Base-by-base conservation (phyloP, 306 rosid genomes). In the Ochetophila trinervis region DNA sequence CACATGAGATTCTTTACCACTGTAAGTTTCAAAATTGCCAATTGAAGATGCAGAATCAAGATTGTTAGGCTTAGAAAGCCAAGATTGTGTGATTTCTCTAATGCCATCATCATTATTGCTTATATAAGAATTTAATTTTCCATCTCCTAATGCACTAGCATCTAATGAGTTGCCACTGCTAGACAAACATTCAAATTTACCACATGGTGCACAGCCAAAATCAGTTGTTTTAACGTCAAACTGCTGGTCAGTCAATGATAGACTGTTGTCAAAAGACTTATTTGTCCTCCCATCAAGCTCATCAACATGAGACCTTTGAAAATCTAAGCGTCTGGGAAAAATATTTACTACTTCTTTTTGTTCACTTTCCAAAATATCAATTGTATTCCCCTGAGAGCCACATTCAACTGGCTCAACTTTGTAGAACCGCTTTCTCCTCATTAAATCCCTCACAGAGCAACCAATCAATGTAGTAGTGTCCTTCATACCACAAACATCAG, bases 401-500 rank as follows among this genome's bases (percentile, higher is more conserved):
- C 50, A 47, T 44, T 84, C 89, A 66, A 19, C 61, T 71, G 80
- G 80, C 61, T 82, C 89, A 32, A 55, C 69, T 60, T 71, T 89
- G 65, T 65, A 47, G 30, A 75, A 80, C 60, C 96, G 83, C 74
- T 89, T 89, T 77, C 85, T 83, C 81, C 96, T 87, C 98, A 92
- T 92, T 85, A 92, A 75, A 72, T 89, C 98, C 66, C 93, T 74
- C 74, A 92, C 53, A n/a, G 96, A 89, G 80, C 83, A 68, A 75
- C 57, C 78, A 74, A 51, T 80, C 73, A 74, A 68, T 51, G 65
- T 13, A 23, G 74, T 44, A 60, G 18, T 67, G 64, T 82, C 85
- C 51, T 79, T 82, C 32, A 70, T 42, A 45, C 70, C 76, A 59
- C 72, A 73, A 53, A 55, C 56, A 63, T 76, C 61, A 60, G 49